Evolutionary conservation across 1,284 basidiomycete species (phyloP).

Genomic region (Melanopsichium pennsylvanicum): DNA sequence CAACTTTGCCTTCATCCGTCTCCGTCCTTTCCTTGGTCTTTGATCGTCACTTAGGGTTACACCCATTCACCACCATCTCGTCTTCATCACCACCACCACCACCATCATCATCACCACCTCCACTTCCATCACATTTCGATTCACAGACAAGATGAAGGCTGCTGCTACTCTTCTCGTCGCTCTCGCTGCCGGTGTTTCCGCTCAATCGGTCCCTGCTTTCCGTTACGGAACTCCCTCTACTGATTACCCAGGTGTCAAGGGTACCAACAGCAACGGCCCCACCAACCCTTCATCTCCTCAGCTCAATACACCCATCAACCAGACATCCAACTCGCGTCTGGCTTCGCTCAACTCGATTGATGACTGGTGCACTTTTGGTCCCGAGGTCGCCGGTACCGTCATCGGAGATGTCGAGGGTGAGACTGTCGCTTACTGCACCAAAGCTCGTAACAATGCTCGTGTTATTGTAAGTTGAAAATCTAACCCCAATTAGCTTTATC

Average conservation of each 20-base stretch:
- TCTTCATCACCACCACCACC: conserved; percentile 5
- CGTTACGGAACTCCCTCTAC: conserved; percentile 54
- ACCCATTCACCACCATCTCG: too few relatives aligned
- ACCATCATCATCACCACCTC: background rate
- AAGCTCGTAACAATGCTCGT: conserved; percentile 63
- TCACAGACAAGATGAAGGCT: conserved; percentile 31
- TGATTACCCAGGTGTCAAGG: conserved; percentile 54
- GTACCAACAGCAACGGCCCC: conserved; percentile 47
- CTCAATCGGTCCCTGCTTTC: conserved; percentile 46
- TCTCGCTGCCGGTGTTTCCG: conserved; percentile 33
- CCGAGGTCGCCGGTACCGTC: conserved; percentile 66
- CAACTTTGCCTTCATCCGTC: conserved; percentile 5
- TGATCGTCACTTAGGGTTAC: too few relatives aligned
- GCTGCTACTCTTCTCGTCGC: conserved; percentile 32
- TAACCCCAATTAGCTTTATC: too few relatives aligned
- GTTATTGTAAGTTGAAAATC: conserved; percentile 59
- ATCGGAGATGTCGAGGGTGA: conserved; percentile 75
- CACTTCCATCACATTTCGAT: too few relatives aligned
- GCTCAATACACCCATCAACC: conserved; percentile 61
- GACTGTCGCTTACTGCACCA: conserved; percentile 78
- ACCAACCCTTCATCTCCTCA: conserved; percentile 56
- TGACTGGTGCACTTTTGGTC: conserved; percentile 64
- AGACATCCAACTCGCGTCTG: conserved; percentile 54
- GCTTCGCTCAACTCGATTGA: conserved; percentile 57
- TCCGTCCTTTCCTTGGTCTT: conserved; percentile 7